A percentile compares a stretch with the other conserved stretches of the same genome.
These are phyloP conservation scores for Ophiobolus disseminans DNA, from an alignment of 2,329 filamentous ascomycete species.

Conservation along the genomic window DNA sequence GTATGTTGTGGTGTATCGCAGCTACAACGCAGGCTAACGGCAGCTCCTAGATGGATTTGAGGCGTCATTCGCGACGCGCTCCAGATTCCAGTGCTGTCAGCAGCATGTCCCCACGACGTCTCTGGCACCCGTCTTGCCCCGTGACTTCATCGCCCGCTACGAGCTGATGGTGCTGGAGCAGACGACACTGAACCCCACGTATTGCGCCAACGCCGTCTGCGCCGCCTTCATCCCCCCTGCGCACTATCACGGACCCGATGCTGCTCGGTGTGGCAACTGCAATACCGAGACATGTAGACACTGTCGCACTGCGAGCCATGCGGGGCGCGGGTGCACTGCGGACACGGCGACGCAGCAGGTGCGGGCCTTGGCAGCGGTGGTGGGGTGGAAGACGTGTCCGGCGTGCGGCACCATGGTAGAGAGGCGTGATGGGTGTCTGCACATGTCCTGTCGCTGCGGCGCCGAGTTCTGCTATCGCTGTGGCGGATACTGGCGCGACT, in stretches of 20 bases:
- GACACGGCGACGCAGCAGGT: neutral
- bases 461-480: conserved; percentile 7
- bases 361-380: neutral
- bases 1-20: neutral
- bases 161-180: conserved; percentile 5
- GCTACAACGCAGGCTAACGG: neutral
- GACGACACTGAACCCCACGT: conserved; percentile 6
- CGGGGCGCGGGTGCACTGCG: neutral
- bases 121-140: neutral
- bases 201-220: conserved; percentile 4
- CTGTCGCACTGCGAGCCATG: neutral
- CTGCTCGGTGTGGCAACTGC: neutral
- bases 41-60: neutral
- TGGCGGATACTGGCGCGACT: neutral
- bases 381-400: neutral
- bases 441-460: neutral
- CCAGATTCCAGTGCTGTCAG: neutral
- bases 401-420: neutral
- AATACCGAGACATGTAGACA: neutral
- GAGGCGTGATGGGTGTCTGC: neutral
- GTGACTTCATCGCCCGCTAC: conserved; percentile 3
- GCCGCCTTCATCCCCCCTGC: conserved; percentile 6
- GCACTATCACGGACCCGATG: neutral
- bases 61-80: neutral
- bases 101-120: neutral